phyloP scores from a whole-genome alignment of 768 basidiomycete species.

The Coprinopsis marcescibilis region DNA sequence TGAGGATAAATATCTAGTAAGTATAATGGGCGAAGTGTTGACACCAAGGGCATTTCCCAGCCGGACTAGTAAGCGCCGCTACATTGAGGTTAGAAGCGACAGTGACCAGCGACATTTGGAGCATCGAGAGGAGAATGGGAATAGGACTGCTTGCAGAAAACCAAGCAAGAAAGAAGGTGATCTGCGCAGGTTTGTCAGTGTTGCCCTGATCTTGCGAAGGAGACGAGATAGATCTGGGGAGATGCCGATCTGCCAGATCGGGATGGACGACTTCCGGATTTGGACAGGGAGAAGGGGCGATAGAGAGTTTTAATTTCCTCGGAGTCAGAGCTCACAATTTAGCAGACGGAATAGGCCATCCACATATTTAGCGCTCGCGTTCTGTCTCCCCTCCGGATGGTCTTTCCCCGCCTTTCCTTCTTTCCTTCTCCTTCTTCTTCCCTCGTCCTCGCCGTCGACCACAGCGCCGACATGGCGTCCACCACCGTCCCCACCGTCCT shows the following conservation, averaged over 20 bases:
- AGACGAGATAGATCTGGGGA: slow-evolving; percentile 4
- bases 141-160: not conserved
- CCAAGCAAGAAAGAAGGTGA: too few relatives aligned
- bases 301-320: slow-evolving; percentile 11
- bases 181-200: slow-evolving; percentile 12
- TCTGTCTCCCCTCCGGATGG: not conserved
- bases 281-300: not conserved
- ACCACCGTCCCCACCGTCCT: slow-evolving; percentile 4
- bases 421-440: not conserved
- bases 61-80: too few relatives aligned
- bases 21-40: too few relatives aligned
- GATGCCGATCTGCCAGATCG: slow-evolving; percentile 5
- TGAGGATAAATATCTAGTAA: too few relatives aligned
- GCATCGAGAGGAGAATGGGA: not conserved
- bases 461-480: slow-evolving; percentile 6
- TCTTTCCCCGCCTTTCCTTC: not conserved
- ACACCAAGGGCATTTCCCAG: too few relatives aligned
- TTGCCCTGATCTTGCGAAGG: slow-evolving; percentile 12
- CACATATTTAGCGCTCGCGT: not conserved
- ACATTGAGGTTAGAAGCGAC: too few relatives aligned
- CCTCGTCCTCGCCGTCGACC: slow-evolving; percentile 6
- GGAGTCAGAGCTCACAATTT: not conserved
- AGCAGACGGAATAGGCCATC: not conserved
- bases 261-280: slow-evolving; percentile 6
- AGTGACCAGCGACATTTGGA: too few relatives aligned